phyloP scores from a whole-genome alignment of 352 stramenopile genomes.

The Albugo candida region DNA sequence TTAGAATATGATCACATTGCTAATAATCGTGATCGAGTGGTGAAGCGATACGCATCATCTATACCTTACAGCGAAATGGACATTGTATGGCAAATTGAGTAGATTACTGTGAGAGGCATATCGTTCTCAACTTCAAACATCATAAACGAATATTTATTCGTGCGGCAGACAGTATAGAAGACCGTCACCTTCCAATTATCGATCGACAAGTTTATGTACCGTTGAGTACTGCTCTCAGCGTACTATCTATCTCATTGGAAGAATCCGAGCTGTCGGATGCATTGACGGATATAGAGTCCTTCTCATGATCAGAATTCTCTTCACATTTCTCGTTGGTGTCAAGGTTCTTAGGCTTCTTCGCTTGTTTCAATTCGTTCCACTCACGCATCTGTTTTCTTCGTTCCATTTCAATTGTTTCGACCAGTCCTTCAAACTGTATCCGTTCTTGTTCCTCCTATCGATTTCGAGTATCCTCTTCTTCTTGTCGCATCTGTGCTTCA shows the following conservation, averaged over 20 bases:
- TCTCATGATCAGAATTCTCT: constrained; percentile 14
- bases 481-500: constrained; percentile 31
- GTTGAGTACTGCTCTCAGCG: constrained; percentile 32
- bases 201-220: constrained; percentile 67
- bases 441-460: constrained; percentile 40
- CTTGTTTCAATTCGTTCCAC: constrained; percentile 8
- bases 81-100: too few relatives aligned
- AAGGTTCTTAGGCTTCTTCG: constrained; percentile 23
- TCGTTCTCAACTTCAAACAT: too few relatives aligned
- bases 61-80: too few relatives aligned
- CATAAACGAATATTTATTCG: too few relatives aligned
- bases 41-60: too few relatives aligned
- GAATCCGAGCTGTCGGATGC: constrained; percentile 23
- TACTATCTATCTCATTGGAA: constrained; percentile 23
- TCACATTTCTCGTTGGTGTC: constrained; percentile 37
- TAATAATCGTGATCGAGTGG: too few relatives aligned
- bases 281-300: constrained; percentile 12
- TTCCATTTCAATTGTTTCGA: constrained; percentile 49
- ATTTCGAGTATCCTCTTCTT: constrained; percentile 24
- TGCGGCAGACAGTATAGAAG: too few relatives aligned
- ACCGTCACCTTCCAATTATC: too few relatives aligned
- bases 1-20: too few relatives aligned
- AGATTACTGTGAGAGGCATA: too few relatives aligned
- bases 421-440: constrained; percentile 50
- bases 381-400: constrained; percentile 32